These are phyloP conservation scores for Boletus reticulatus DNA, from an alignment of 768 basidiomycete species.

Conservation along the genomic window DNA sequence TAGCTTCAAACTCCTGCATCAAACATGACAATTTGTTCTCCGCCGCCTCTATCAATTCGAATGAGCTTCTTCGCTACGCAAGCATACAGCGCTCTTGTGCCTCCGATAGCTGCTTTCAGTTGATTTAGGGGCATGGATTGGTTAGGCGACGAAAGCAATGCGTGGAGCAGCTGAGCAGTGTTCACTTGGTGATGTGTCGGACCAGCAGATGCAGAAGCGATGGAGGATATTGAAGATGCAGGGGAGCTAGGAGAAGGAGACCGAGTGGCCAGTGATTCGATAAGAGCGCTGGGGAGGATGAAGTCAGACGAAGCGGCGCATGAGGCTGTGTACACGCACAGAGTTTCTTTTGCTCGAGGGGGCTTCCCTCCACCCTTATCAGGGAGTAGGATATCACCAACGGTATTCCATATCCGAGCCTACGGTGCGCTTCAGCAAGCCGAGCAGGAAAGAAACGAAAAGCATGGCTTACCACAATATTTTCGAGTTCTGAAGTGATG, in stretches of 20 bases:
- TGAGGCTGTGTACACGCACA: conserved; percentile 41
- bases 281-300: conserved; percentile 43
- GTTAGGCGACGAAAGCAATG: conserved; percentile 52
- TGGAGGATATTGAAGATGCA: conserved; percentile 53
- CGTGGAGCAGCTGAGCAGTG: conserved; percentile 63
- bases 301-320: neutral
- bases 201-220: conserved; percentile 33
- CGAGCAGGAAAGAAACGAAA: neutral
- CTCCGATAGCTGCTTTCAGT: conserved; percentile 58
- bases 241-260: conserved; percentile 57
- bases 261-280: conserved; percentile 53
- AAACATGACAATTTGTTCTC: conserved; percentile 76
- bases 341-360: conserved; percentile 56
- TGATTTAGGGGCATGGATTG: conserved; percentile 60
- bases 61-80: conserved; percentile 81
- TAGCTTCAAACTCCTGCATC: conserved; percentile 37
- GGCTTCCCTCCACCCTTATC: conserved; percentile 44
- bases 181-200: conserved; percentile 69
- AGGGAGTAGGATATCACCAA: conserved; percentile 63
- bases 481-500: conserved; percentile 63
- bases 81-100: conserved; percentile 65
- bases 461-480: conserved; percentile 50
- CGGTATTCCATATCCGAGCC: conserved; percentile 68
- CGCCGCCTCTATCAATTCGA: conserved; percentile 71
- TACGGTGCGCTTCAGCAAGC: conserved; percentile 23